Evolutionary conservation across 2,329 filamentous ascomycete genomes (phyloP).

Genomic region (Talaromyces piceae): DNA sequence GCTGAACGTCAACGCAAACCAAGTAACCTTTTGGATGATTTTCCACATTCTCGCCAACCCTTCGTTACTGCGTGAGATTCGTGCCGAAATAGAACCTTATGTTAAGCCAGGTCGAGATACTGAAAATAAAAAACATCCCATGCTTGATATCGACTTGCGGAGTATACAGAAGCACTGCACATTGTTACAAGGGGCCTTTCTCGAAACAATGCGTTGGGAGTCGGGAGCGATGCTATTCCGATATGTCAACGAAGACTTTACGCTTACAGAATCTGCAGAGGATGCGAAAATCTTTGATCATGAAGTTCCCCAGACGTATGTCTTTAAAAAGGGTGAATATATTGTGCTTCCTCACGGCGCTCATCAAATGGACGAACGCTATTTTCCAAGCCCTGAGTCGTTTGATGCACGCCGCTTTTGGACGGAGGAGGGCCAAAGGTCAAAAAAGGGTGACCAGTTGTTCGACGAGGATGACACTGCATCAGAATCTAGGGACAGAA

Average conservation of each 20-base stretch:
- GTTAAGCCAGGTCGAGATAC: neutral
- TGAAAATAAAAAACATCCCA: neutral
- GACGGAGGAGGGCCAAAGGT: slow-evolving; percentile 25
- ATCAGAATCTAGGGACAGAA: neutral
- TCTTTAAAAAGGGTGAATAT: slow-evolving; percentile 35
- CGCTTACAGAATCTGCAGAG: neutral
- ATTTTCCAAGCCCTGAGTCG: slow-evolving; percentile 34
- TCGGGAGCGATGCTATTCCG: neutral
- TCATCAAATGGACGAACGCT: slow-evolving; percentile 34
- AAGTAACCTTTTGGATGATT: neutral
- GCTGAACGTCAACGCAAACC: neutral
- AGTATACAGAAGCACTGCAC: neutral
- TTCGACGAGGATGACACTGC: neutral
- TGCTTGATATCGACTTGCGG: neutral
- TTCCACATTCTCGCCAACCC: neutral
- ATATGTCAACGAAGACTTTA: neutral
- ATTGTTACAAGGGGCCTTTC: neutral
- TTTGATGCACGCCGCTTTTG: slow-evolving; percentile 40
- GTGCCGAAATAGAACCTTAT: neutral
- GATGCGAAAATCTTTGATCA: neutral
- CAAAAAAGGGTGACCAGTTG: neutral
- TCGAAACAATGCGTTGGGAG: neutral
- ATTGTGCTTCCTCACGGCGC: slow-evolving; percentile 39
- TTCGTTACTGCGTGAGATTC: neutral
- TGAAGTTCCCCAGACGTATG: slow-evolving; percentile 20